A percentile compares a stretch with the other conserved stretches of the same genome.
phyloP scores from a whole-genome alignment of 1,139 yeast species.

The Meyerozyma smithsonii region DNA sequence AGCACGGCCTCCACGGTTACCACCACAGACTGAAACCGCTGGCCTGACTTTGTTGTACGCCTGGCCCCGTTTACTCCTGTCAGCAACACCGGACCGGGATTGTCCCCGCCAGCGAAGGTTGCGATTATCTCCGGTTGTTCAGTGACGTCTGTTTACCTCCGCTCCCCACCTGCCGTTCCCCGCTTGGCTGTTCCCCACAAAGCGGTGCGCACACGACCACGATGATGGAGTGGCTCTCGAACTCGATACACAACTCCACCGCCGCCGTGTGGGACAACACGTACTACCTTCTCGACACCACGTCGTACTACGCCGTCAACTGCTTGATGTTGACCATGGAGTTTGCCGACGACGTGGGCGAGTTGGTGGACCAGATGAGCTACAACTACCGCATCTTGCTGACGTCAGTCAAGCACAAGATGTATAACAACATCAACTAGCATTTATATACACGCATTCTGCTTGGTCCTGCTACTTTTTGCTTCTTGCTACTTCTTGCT shows the following conservation, averaged over 20 bases:
- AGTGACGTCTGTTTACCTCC: neutral
- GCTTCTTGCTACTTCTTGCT: constrained; percentile 28
- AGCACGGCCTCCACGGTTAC: too few species aligned
- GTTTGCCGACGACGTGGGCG: constrained; percentile 21
- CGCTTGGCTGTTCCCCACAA: constrained; percentile 1
- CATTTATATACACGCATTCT: constrained; percentile 3
- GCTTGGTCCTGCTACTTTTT: too few species aligned
- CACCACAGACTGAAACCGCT: too few species aligned
- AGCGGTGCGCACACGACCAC: neutral
- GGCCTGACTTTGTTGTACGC: too few species aligned
- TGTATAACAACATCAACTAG: constrained; percentile 28
- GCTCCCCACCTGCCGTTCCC: neutral
- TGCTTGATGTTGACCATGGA: constrained; percentile 21
- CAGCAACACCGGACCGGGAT: too few species aligned
- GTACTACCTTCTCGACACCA: constrained; percentile 20
- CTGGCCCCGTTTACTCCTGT: too few species aligned
- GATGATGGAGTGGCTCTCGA: neutral
- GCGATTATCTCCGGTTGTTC: neutral
- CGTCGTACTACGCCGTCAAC: constrained; percentile 26
- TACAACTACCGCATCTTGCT: constrained; percentile 21
- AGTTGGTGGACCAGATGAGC: constrained; percentile 16
- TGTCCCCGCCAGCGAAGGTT: neutral
- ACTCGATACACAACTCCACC: neutral
- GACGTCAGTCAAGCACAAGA: constrained; percentile 24
- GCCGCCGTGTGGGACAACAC: constrained; percentile 10